phyloP scores from a whole-genome alignment of 495 filamentous ascomycete genomes.

The Aspergillus mulundensis region DNA sequence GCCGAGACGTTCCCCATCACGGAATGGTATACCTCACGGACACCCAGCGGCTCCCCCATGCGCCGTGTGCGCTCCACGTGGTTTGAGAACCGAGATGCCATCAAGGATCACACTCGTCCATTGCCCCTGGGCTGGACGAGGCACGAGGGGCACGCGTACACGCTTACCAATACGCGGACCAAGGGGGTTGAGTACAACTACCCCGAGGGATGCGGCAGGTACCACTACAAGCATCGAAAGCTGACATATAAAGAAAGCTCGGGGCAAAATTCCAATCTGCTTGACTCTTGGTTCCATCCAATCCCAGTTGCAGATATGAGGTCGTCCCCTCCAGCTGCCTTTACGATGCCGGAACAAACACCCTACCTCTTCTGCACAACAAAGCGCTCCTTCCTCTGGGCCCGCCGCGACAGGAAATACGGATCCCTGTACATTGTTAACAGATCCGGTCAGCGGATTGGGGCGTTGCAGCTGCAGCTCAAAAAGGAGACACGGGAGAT shows the following conservation, averaged over 20 bases:
- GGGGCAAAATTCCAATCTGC: neutral
- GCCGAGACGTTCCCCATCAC: slow-evolving; percentile 20
- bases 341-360: slow-evolving; percentile 14
- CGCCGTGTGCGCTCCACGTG: slow-evolving; percentile 13
- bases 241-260: neutral
- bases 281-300: neutral
- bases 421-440: neutral
- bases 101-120: slow-evolving; percentile 11
- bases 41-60: neutral
- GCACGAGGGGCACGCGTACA: neutral
- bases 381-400: slow-evolving; percentile 8
- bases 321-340: neutral
- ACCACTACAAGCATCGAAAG: neutral
- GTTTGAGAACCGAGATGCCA: slow-evolving; percentile 10
- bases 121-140: slow-evolving; percentile 19
- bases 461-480: neutral
- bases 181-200: neutral
- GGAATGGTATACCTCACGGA: slow-evolving; percentile 13
- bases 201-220: neutral
- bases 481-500: neutral
- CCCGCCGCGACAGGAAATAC: neutral
- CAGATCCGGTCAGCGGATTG: neutral
- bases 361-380: slow-evolving; percentile 25
- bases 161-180: neutral
- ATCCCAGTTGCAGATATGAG: neutral